Evolutionary conservation across 2,329 filamentous ascomycete species (phyloP).

Genomic region (Neofusicoccum parvum): DNA sequence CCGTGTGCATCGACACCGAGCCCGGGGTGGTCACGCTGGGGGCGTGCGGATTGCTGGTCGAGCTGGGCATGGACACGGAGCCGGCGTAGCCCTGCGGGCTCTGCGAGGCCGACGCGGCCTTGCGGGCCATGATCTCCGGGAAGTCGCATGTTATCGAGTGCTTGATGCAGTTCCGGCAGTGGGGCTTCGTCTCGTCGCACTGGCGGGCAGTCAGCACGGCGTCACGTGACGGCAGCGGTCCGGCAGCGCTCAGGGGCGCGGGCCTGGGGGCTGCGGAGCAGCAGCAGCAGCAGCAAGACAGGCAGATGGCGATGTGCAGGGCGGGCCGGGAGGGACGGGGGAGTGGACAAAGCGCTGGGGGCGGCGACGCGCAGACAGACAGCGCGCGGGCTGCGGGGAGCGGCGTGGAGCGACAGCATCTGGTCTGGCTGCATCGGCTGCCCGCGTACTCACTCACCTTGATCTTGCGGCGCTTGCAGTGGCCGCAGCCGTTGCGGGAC

Average conservation of each 20-base stretch:
- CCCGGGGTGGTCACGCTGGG: not conserved
- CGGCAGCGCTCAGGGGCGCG: not conserved
- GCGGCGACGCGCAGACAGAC: not conserved
- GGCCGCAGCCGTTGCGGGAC: constrained; percentile 18
- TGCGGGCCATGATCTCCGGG: constrained; percentile 18
- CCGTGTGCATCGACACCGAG: not conserved
- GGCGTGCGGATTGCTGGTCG: not conserved
- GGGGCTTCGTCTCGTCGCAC: constrained; percentile 36
- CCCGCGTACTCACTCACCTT: constrained; percentile 4
- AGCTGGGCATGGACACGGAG: not conserved
- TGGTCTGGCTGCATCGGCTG: not conserved
- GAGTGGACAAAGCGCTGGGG: not conserved
- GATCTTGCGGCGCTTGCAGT: constrained; percentile 20
- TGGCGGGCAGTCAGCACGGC: constrained; percentile 14
- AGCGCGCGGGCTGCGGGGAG: too few species aligned
- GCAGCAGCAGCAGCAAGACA: not conserved
- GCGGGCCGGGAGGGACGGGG: not conserved
- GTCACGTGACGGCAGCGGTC: constrained; percentile 1
- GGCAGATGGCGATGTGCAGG: not conserved
- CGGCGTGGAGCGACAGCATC: too few species aligned
- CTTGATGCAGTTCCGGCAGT: constrained; percentile 36
- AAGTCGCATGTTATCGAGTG: constrained; percentile 34
- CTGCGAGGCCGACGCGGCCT: not conserved
- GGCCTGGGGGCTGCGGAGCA: not conserved
- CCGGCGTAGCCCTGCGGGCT: not conserved